A percentile compares a stretch with the other conserved stretches of the same genome.
Evolutionary conservation across 1,284 basidiomycete genomes (phyloP).

Genomic region (Pholiota adiposa): DNA sequence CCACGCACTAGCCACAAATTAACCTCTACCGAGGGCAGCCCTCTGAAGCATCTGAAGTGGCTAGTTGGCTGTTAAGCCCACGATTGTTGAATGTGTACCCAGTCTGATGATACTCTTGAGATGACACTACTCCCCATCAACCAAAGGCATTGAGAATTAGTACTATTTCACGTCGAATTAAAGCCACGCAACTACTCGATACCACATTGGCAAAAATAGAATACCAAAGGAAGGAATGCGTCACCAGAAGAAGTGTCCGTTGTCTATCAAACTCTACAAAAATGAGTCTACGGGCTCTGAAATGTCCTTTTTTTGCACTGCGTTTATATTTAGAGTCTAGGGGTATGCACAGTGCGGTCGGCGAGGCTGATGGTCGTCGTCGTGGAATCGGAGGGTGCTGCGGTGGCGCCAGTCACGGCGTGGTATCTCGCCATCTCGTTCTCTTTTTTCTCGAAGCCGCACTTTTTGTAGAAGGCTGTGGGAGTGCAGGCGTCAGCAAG

Average conservation of each 20-base stretch:
- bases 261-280: not conserved
- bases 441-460: slow-evolving; percentile 89
- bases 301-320: not conserved
- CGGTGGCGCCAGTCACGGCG: slow-evolving; percentile 16
- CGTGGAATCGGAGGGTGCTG: not conserved
- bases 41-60: no score
- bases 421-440: slow-evolving; percentile 74
- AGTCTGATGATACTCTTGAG: no score
- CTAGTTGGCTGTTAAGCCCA: no score
- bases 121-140: no score
- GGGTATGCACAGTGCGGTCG: slow-evolving; percentile 12
- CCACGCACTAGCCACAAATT: no score
- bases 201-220: no score
- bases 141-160: no score
- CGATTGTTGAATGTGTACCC: no score
- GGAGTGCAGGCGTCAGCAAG: slow-evolving; percentile 19
- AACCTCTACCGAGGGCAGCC: no score
- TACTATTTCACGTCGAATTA: no score
- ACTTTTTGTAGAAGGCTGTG: slow-evolving; percentile 95
- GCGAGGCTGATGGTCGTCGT: slow-evolving; percentile 4
- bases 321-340: slow-evolving; percentile 13
- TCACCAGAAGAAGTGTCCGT: not conserved
- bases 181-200: no score
- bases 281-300: not conserved
- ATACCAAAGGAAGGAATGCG: no score